Conservation (phyloP, 2,329 filamentous ascomycete genomes). For the Paradendryphiella salina region DNA sequence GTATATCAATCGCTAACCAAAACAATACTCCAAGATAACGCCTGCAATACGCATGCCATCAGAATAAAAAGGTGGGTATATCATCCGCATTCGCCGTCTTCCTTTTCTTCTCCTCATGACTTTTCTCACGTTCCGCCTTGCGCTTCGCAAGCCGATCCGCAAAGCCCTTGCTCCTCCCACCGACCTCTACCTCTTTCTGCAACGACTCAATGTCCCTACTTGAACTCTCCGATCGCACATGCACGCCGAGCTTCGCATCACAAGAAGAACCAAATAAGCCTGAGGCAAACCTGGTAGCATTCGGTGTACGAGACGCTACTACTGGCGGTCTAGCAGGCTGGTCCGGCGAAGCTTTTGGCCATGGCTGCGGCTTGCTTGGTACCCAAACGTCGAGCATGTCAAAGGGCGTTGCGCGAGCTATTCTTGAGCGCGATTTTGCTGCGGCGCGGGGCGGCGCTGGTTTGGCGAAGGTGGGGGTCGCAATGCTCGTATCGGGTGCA, state of each 20-base stretch:
- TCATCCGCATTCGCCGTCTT: constrained; percentile 40
- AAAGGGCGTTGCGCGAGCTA: constrained; percentile 26
- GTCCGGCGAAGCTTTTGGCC: not conserved
- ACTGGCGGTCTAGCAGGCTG: not conserved
- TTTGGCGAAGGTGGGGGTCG: constrained; percentile 22
- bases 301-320: not conserved
- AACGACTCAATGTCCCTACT: constrained; percentile 13
- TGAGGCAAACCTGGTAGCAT: not conserved
- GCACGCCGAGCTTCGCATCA: not conserved
- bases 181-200: not conserved
- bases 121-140: constrained; percentile 32
- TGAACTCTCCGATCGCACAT: constrained; percentile 8
- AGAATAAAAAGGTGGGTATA: constrained; percentile 53
- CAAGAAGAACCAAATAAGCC: not conserved
- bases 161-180: constrained; percentile 24
- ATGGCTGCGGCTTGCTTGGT: constrained; percentile 5
- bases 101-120: constrained; percentile 31
- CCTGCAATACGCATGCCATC: not conserved
- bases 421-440: constrained; percentile 20
- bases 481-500: not conserved
- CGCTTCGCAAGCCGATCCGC: constrained; percentile 39
- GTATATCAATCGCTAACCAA: not conserved
- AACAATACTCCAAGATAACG: not conserved
- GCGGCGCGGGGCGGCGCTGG: constrained; percentile 19
- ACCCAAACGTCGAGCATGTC: constrained; percentile 34